These are phyloP conservation scores for Microbotryum lychnidis-dioicae DNA, from an alignment of 1,284 basidiomycete genomes.

Conservation along the genomic window DNA sequence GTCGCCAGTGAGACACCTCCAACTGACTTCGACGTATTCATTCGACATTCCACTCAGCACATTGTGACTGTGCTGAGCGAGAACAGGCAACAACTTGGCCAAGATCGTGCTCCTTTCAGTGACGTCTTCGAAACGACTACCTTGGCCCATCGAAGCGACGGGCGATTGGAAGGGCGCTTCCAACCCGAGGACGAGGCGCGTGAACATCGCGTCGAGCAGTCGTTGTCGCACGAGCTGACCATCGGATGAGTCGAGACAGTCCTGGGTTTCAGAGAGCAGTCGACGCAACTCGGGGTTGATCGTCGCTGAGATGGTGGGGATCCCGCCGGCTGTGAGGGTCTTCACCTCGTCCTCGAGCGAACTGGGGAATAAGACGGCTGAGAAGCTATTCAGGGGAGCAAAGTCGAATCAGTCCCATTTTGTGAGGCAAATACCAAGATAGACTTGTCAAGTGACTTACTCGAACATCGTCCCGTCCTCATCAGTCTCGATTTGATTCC, in stretches of 20 bases:
- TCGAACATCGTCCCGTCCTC: constrained; percentile 55
- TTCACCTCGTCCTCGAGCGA: constrained; percentile 59
- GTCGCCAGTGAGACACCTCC: background rate
- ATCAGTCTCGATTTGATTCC: constrained; percentile 56
- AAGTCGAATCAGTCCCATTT: too few relatives aligned
- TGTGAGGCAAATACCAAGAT: too few relatives aligned
- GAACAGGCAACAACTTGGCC: constrained; percentile 65
- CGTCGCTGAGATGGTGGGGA: constrained; percentile 28
- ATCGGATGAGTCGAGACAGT: constrained; percentile 57
- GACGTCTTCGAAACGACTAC: constrained; percentile 37
- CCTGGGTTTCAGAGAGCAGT: constrained; percentile 62
- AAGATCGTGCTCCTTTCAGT: constrained; percentile 53
- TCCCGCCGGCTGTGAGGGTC: constrained; percentile 58
- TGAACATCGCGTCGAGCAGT: constrained; percentile 60
- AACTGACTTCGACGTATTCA: constrained; percentile 68
- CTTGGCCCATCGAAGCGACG: constrained; percentile 18
- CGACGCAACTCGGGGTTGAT: constrained; percentile 49
- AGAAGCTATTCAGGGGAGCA: constrained; percentile 48
- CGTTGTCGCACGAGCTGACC: constrained; percentile 60
- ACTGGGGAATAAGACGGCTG: constrained; percentile 62
- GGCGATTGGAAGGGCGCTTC: constrained; percentile 48
- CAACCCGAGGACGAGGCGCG: constrained; percentile 44
- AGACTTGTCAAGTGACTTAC: constrained; percentile 37
- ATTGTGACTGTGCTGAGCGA: constrained; percentile 65
- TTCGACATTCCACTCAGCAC: constrained; percentile 67